Percentiles rank a stretch among this genome's conserved stretches.
Evolutionary conservation across 139 green algal genomes (phyloP).

Genomic region (Pseudopediastrum boryanum): DNA sequence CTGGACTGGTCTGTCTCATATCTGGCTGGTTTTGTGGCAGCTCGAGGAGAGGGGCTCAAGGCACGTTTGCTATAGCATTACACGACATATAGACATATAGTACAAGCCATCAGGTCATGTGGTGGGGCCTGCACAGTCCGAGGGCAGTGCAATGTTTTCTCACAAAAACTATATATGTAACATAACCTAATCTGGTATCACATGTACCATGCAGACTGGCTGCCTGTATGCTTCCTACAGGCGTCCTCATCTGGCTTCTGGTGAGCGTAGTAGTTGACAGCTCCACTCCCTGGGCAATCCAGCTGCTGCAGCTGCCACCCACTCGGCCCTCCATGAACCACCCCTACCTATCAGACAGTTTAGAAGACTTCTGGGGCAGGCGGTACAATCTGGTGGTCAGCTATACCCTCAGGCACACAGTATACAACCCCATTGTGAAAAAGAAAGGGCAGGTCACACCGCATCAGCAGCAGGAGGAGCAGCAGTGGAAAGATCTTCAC

Average conservation of each 20-base stretch:
- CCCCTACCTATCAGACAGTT: slow-evolving; percentile 3
- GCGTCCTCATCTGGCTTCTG: not conserved
- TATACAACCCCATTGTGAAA: slow-evolving; percentile 42
- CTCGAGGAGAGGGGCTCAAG: too few species aligned
- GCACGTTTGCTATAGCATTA: not conserved
- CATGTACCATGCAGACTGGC: not conserved
- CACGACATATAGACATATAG: not conserved
- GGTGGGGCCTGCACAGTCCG: not conserved
- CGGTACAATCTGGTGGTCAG: slow-evolving; percentile 24
- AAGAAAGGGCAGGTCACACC: too few species aligned
- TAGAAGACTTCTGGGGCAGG: slow-evolving; percentile 19
- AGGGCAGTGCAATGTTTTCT: not conserved
- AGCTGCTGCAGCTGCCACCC: not conserved
- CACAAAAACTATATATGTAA: not conserved
- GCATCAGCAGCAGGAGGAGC: too few species aligned
- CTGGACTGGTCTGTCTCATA: too few species aligned
- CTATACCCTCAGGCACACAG: slow-evolving; percentile 19
- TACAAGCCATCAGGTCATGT: not conserved
- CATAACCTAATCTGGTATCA: not conserved
- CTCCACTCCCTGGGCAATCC: not conserved
- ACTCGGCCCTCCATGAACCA: slow-evolving; percentile 11
- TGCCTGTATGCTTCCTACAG: not conserved
- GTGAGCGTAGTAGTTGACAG: slow-evolving; percentile 6
- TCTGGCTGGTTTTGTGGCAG: too few species aligned
- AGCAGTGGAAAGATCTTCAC: too few species aligned